Percentiles rank a stretch among this genome's conserved stretches.
These are phyloP conservation scores for Teunomyces cretensis DNA, from an alignment of 805 yeast species.

Conservation along the genomic window DNA sequence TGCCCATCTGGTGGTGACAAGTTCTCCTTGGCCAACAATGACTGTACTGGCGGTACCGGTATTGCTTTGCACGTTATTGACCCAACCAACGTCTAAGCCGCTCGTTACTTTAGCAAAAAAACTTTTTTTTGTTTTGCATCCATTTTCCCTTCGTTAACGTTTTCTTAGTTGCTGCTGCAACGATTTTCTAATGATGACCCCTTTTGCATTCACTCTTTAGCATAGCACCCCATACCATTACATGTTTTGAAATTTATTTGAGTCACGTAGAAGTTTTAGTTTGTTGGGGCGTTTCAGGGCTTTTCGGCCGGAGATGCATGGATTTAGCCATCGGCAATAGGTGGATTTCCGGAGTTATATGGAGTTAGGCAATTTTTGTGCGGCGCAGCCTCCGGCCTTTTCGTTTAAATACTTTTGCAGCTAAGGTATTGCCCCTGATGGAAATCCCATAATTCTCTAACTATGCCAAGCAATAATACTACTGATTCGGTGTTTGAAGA, in stretches of 20 bases:
- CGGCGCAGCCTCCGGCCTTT: no score
- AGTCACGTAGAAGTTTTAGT: no score
- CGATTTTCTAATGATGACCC: background rate
- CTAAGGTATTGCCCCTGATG: no score
- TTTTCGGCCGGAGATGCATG: background rate
- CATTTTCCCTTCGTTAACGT: background rate
- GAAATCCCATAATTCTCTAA: no score
- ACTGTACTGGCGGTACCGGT: slow-evolving; percentile 29
- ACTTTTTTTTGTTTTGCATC: background rate
- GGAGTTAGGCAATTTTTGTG: no score
- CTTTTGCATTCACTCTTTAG: background rate
- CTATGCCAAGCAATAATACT: no score
- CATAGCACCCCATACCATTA: background rate
- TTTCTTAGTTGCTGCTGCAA: background rate
- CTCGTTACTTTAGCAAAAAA: background rate
- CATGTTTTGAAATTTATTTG: background rate
- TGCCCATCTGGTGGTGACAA: slow-evolving; percentile 30
- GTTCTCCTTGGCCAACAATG: slow-evolving; percentile 24
- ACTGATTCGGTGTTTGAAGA: no score
- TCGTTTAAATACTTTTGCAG: no score
- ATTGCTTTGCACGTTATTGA: slow-evolving; percentile 23
- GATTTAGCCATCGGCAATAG: background rate
- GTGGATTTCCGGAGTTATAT: no score
- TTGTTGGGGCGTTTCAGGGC: no score
- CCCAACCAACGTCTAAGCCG: slow-evolving; percentile 4